Evolutionary conservation across 208 protist genomes (phyloP), one percentile per base, ranked within the genome.

Genomic region (Angomonas desouzai): DNA sequence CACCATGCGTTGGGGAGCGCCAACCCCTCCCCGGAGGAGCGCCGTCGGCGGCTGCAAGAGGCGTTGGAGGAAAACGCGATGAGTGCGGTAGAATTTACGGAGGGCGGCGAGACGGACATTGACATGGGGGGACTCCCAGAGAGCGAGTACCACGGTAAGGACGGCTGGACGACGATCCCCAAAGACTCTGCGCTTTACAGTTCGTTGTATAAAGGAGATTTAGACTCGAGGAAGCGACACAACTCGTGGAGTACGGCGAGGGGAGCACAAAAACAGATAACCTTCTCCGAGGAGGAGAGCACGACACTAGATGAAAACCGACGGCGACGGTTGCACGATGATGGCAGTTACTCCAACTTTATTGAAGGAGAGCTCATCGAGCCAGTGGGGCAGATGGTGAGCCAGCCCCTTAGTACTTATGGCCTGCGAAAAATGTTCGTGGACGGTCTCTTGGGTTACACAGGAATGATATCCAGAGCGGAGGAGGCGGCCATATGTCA

Each of bases 371-470:
- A 91, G 66, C 72, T 89, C 49, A 62, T 93, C 6, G 77, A 70
- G 55, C 84, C 83, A 0, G 78, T 80, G 48, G 53, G 64, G 57
- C 79, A 89, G 47, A 87, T 79, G 45, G 72, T 92, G 34, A 81
- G 83, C 4, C 77, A 89, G 33, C 80, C 87, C n/a, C 77, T 86
- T 29, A 91, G 83, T 59, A 87, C 79, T 22, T 96, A 96, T 56
- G 87, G 74, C 2, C 40, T 93, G 70, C 83, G 89, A 2, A 93
- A 93, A 53, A 48, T 96, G 64, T 87, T 83, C 38, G 71, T 96
- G 7, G 64, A 72, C 36, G 89, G 89, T 0, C 77, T 96, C 20
- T 74, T 81, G 1, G 87, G 87, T 29, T 96, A 93, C 62, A 77
- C 90, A 51, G 87, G 81, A n/a, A 81, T 96, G 40, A 82, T 93